phyloP scores from a whole-genome alignment of 306 rosid genomes.

The Elaeagnus macrophylla region DNA sequence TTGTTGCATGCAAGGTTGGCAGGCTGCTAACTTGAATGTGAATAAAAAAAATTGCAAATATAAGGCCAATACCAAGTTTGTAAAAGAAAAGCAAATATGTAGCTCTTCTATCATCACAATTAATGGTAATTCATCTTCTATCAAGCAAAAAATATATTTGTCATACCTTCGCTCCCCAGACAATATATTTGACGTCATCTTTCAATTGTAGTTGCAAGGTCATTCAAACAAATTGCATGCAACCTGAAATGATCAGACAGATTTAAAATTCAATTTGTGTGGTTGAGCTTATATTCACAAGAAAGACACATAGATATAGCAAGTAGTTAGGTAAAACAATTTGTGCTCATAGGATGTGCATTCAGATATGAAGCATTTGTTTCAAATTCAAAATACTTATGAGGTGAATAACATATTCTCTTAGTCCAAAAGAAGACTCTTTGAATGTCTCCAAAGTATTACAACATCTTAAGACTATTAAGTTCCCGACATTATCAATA shows the following conservation, averaged over 20 bases:
- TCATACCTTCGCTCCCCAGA: slow-evolving; percentile 80
- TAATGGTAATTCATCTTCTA: slow-evolving; percentile 2
- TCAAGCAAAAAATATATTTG: slow-evolving; percentile 8
- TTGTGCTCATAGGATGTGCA: neutral
- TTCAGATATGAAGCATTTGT: neutral
- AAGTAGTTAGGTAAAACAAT: neutral
- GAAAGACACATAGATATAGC: neutral
- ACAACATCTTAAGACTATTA: too few species aligned
- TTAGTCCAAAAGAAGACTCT: neutral
- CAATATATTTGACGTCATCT: slow-evolving; percentile 68
- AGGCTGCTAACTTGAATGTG: neutral
- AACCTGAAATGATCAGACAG: slow-evolving; percentile 30
- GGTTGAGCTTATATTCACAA: neutral
- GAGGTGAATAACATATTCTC: neutral
- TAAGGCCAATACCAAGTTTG: neutral
- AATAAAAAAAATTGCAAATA: neutral
- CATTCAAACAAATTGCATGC: slow-evolving; percentile 60
- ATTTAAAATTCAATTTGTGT: neutral
- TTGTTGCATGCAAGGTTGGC: too few species aligned
- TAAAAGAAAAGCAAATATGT: neutral
- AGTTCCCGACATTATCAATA: too few species aligned
- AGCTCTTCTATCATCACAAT: neutral
- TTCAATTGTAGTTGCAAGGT: slow-evolving; percentile 39
- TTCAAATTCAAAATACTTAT: too few species aligned
- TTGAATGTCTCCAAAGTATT: neutral